phyloP scores from a whole-genome alignment of 176 grass and related monocot species.

The Aegilops longissima region DNA sequence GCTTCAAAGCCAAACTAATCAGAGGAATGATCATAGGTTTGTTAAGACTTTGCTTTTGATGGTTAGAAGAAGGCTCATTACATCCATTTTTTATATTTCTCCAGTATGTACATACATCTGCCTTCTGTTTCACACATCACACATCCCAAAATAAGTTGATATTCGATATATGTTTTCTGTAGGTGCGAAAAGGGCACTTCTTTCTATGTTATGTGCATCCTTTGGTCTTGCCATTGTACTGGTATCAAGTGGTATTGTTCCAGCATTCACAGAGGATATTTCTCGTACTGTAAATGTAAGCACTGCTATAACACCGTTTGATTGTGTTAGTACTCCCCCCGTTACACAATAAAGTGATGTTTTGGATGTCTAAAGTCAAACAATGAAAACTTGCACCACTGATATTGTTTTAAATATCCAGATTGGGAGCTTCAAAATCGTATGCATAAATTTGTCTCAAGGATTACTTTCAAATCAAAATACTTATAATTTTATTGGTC shows the following conservation, averaged over 20 bases:
- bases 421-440: too few relatives aligned
- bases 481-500: too few relatives aligned
- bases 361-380: too few relatives aligned
- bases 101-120: conserved; percentile 31
- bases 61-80: not conserved
- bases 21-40: not conserved
- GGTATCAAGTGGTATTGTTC: conserved; percentile 65
- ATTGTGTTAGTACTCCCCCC: too few relatives aligned
- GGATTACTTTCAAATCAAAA: too few relatives aligned
- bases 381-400: too few relatives aligned
- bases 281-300: conserved; percentile 93
- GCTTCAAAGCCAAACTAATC: not conserved
- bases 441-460: too few relatives aligned
- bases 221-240: conserved; percentile 68
- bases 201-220: conserved; percentile 48
- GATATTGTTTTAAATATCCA: too few relatives aligned
- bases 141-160: conserved; percentile 38
- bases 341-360: too few relatives aligned
- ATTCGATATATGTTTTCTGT: conserved; percentile 23
- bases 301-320: not conserved
- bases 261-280: conserved; percentile 85
- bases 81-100: not conserved
- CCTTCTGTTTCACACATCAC: conserved; percentile 17
- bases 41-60: not conserved
- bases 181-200: conserved; percentile 79